phyloP scores from a whole-genome alignment of 1,139 yeast genomes.

The Yamadazyma trypodendri region DNA sequence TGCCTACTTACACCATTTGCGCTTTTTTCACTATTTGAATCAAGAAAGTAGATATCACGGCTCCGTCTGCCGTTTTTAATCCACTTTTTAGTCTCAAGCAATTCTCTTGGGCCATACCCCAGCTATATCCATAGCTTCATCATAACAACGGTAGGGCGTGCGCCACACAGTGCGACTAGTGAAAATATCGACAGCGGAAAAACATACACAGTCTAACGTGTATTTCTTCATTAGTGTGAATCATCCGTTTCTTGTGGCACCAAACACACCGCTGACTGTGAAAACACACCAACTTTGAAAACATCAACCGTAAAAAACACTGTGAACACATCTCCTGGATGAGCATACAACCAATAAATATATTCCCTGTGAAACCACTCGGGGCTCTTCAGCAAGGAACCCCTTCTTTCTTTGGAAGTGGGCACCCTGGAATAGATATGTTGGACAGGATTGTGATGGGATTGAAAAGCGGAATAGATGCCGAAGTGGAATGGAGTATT shows the following conservation, averaged over 20 bases:
- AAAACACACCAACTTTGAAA: no score
- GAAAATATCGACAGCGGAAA: neutral
- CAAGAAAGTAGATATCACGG: no score
- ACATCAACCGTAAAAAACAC: no score
- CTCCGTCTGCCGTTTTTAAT: no score
- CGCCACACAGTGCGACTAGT: neutral
- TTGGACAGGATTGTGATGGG: slow-evolving; percentile 63
- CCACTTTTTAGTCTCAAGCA: neutral
- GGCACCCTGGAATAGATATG: slow-evolving; percentile 56
- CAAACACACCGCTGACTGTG: no score
- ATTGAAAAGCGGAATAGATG: slow-evolving; percentile 54
- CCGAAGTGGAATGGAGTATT: slow-evolving; percentile 68
- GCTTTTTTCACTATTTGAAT: no score
- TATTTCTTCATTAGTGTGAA: no score
- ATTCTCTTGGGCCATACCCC: neutral
- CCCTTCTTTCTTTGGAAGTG: slow-evolving; percentile 32
- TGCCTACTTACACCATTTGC: no score
- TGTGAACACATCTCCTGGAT: neutral
- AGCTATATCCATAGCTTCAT: neutral
- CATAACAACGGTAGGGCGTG: no score
- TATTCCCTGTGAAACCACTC: slow-evolving; percentile 4
- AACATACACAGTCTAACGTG: neutral
- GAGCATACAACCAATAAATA: slow-evolving; percentile 7
- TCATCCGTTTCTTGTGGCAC: no score
- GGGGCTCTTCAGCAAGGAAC: neutral